A percentile compares a stretch with the other conserved stretches of the same genome.
These are phyloP conservation scores for Cyanodermella asteris DNA, from an alignment of 2,329 filamentous ascomycete species.

Conservation along the genomic window DNA sequence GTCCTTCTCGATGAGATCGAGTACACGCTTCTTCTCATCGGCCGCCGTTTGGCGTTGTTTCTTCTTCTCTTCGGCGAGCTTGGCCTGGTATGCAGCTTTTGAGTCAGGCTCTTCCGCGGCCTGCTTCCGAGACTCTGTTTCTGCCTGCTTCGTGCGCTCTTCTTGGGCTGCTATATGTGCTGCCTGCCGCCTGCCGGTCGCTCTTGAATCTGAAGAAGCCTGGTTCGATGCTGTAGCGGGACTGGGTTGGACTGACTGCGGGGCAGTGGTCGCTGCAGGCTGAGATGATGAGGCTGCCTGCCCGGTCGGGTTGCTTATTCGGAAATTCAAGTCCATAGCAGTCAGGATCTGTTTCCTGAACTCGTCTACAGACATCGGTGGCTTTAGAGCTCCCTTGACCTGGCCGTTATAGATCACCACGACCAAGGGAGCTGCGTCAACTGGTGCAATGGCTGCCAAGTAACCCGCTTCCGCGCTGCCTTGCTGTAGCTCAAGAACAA, in stretches of 20 bases:
- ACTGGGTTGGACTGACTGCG: too few species aligned
- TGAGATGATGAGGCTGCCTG: slow-evolving; percentile 3
- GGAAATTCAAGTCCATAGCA: slow-evolving; percentile 9
- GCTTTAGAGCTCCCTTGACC: too few species aligned
- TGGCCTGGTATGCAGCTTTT: too few species aligned
- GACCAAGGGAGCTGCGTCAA: slow-evolving; percentile 57
- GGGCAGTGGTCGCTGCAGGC: slow-evolving; percentile 3
- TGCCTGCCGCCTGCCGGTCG: too few species aligned
- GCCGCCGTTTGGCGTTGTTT: too few species aligned
- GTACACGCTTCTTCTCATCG: too few species aligned
- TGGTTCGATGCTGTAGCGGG: neutral
- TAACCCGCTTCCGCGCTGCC: slow-evolving; percentile 66
- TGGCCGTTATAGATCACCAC: slow-evolving; percentile 66
- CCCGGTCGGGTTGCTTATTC: slow-evolving; percentile 7
- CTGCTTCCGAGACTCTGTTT: too few species aligned
- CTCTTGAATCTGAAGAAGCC: neutral
- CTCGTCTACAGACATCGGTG: neutral
- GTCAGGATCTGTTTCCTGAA: slow-evolving; percentile 1
- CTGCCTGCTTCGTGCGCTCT: too few species aligned
- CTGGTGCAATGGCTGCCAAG: slow-evolving; percentile 59
- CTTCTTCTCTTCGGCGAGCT: too few species aligned
- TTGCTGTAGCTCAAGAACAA: slow-evolving; percentile 47
- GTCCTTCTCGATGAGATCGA: too few species aligned
- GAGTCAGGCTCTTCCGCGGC: too few species aligned
- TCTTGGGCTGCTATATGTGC: too few species aligned